Percentiles rank a stretch among this genome's conserved stretches.
These are phyloP conservation scores for Suhomyces xylopsoci DNA, from an alignment of 805 yeast species.

Conservation along the genomic window DNA sequence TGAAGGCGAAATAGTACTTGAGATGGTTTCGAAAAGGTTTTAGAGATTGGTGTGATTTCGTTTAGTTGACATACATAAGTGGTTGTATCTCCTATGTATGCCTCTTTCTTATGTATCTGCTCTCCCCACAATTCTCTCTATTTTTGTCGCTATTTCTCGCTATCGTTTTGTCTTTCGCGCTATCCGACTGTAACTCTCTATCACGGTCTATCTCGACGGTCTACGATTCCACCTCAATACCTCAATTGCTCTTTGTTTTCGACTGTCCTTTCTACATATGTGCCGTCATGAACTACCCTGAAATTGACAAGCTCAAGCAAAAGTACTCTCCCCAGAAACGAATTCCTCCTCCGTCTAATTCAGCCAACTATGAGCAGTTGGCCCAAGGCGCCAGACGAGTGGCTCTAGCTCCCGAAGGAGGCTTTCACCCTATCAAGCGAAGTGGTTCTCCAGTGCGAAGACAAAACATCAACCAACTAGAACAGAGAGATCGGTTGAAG, in stretches of 20 bases:
- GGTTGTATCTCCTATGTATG: neutral
- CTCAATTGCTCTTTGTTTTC: neutral
- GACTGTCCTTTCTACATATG: neutral
- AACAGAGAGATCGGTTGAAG: neutral
- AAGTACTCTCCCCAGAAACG: slow-evolving; percentile 6
- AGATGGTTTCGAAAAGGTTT: neutral
- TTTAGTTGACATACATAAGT: neutral
- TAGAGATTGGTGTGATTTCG: neutral
- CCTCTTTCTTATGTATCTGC: neutral
- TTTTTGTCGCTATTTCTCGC: neutral
- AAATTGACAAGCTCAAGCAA: slow-evolving; percentile 1
- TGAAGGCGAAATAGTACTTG: neutral
- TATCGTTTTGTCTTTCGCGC: neutral
- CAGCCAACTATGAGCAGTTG: neutral
- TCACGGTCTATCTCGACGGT: neutral
- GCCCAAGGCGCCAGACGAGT: neutral
- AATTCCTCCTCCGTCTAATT: neutral
- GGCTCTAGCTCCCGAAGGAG: neutral
- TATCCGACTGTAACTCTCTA: neutral
- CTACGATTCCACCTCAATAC: neutral
- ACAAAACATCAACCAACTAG: slow-evolving; percentile 5
- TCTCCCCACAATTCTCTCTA: neutral
- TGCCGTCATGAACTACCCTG: neutral
- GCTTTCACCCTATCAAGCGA: slow-evolving; percentile 6
- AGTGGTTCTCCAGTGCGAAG: slow-evolving; percentile 10